Percentiles rank a stretch among this genome's conserved stretches.
phyloP scores from a whole-genome alignment of 306 rosid species.

The Comarum palustre region DNA sequence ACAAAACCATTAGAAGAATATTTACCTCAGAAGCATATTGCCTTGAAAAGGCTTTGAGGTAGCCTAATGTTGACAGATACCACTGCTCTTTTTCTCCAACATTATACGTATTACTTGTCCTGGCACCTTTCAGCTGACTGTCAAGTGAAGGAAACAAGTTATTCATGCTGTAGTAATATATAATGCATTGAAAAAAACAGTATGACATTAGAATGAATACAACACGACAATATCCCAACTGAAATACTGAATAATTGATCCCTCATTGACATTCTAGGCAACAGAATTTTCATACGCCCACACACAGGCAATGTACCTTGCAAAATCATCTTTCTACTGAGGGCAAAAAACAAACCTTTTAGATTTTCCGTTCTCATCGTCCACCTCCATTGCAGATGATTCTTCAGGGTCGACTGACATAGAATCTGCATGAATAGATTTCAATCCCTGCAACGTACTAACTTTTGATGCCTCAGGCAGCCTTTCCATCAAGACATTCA shows the following conservation, averaged over 20 bases:
- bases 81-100: conserved; percentile 90
- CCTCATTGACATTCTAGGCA: background rate
- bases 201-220: background rate
- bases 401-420: conserved; percentile 76
- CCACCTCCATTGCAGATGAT: conserved; percentile 76
- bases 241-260: background rate
- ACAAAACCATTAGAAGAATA: background rate
- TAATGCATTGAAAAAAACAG: background rate
- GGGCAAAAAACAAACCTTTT: conserved; percentile 48
- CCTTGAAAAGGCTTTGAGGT: conserved; percentile 81
- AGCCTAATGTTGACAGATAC: conserved; percentile 54
- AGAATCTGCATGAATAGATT: conserved; percentile 51
- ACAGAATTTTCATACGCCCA: background rate
- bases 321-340: conserved; percentile 3
- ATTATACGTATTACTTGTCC: conserved; percentile 44
- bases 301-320: background rate
- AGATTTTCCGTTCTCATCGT: conserved; percentile 59
- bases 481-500: conserved; percentile 66
- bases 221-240: background rate
- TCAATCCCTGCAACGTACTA: conserved; percentile 59
- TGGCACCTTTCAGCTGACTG: conserved; percentile 77
- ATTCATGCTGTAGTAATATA: conserved; percentile 8
- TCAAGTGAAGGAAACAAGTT: conserved; percentile 22
- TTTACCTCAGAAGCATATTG: conserved; percentile 81
- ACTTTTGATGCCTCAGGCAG: conserved; percentile 66